Evolutionary conservation across 306 rosid species (phyloP), one percentile per base, ranked within the genome.

Genomic region (Prunus padus): DNA sequence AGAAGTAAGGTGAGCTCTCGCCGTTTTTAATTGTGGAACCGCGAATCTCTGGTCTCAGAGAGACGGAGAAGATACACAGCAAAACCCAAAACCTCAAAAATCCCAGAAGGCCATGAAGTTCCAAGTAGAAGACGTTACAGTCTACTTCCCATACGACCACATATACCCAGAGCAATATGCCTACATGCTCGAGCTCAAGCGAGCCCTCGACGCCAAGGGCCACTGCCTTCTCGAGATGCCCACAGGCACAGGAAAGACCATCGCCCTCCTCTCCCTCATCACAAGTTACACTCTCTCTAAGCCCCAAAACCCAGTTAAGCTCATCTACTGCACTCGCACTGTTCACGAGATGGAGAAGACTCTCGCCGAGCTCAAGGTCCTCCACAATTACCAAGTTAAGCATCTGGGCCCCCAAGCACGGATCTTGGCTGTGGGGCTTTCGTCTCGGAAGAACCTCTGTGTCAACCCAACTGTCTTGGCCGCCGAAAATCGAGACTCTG

Each of bases 271-370:
- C 60, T 91, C 96, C 1, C 84, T 94, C 22, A 92, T 94, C 84
- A 87, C 97, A 30, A 86, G 93, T 86, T 94, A 94, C 88, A 80
- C 80, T 4, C 88, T 94, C 76, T 90, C 96, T 60, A 89, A 88
- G 31, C 98, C 93, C 74, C 82, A 88, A 4, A 84, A 82, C 50
- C 93, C 95, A 0, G 86, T 94, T 71, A 94, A 94, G 77, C 96
- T 94, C 76, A 82, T 94, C 69, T 94, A 94, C 82, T 94, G 97
- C 81, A 94, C 98, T 9, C 95, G 97, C 51, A 94, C 98, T 5
- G 98, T 94, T 16, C 98, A 94, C 77, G 97, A 94, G 82, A 94
- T 94, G 97, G 98, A 94, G 87, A 94, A 94, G 80, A 94, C 98
- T 11, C 91, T 92, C 2, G 87, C 91, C 54, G 98, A 94, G 80